These are phyloP conservation scores for Geotrichum candidum DNA, from an alignment of 1,139 yeast genomes.

Conservation along the genomic window DNA sequence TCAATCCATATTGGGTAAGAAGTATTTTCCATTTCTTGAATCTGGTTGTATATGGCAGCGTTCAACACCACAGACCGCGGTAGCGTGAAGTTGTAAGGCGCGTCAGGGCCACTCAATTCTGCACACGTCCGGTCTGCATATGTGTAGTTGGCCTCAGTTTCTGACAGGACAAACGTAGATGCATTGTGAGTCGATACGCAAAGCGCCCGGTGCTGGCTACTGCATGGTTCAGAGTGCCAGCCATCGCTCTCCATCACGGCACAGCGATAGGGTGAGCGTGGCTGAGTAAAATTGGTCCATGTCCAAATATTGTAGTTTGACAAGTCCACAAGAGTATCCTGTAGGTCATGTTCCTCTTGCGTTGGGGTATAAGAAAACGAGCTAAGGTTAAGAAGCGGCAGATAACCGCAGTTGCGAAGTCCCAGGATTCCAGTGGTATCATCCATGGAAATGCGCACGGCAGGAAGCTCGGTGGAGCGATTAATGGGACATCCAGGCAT, in stretches of 20 bases:
- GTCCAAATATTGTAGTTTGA: conserved; percentile 54
- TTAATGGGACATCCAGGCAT: conserved; percentile 5
- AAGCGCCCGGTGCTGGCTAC: conserved; percentile 45
- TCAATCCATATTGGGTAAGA: conserved; percentile 63
- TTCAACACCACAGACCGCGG: conserved; percentile 55
- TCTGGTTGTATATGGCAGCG: conserved; percentile 21
- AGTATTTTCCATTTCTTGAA: conserved; percentile 23
- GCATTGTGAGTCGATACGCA: conserved; percentile 43
- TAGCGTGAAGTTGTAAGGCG: conserved; percentile 39
- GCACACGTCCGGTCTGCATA: background rate
- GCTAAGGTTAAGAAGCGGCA: conserved; percentile 46
- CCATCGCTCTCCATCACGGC: conserved; percentile 48
- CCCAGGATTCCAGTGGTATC: conserved; percentile 26
- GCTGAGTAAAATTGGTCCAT: conserved; percentile 55
- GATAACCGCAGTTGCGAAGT: conserved; percentile 47
- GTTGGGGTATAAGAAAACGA: background rate
- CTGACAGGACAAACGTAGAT: conserved; percentile 4
- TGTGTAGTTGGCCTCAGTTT: conserved; percentile 4
- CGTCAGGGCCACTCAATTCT: background rate
- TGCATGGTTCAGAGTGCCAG: conserved; percentile 63
- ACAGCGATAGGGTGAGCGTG: conserved; percentile 50
- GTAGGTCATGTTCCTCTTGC: conserved; percentile 34
- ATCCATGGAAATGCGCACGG: conserved; percentile 11
- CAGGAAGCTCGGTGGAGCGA: background rate
- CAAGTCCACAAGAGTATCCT: conserved; percentile 26